Evolutionary conservation across 495 filamentous ascomycete species (phyloP).

Genomic region (Penicillium coprophilum): DNA sequence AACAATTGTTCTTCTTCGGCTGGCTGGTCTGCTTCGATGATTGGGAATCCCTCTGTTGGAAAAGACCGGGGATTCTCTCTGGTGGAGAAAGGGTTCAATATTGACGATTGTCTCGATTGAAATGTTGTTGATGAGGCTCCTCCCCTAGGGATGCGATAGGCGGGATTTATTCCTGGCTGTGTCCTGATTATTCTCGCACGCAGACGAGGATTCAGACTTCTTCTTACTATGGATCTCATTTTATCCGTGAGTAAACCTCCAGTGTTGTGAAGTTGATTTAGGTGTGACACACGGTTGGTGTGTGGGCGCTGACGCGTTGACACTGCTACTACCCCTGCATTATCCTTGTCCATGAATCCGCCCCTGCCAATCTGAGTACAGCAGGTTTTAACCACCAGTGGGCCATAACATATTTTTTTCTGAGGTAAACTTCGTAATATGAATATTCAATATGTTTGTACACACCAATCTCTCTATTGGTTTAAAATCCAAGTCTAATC

Average conservation of each 20-base stretch:
- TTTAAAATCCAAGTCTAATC: too few relatives aligned
- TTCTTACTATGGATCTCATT: background rate
- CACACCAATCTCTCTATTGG: too few relatives aligned
- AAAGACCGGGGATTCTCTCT: background rate
- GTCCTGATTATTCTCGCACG: background rate
- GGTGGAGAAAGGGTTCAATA: background rate
- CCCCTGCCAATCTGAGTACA: too few relatives aligned
- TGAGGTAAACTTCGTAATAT: too few relatives aligned
- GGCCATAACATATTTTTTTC: too few relatives aligned
- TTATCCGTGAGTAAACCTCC: background rate
- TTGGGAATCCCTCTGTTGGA: conserved; percentile 6
- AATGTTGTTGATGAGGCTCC: background rate
- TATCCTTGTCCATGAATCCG: background rate
- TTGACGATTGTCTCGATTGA: background rate
- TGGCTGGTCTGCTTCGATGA: conserved; percentile 15
- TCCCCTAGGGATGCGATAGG: background rate
- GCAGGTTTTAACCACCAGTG: too few relatives aligned
- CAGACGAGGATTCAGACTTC: background rate
- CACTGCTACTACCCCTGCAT: background rate
- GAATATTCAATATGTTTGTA: too few relatives aligned
- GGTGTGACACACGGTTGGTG: background rate
- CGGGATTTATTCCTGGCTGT: background rate
- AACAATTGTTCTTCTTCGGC: conserved; percentile 47
- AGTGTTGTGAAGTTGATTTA: background rate
- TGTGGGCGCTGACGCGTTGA: background rate